Evolutionary conservation across 176 grass and related monocot genomes (phyloP).

Genomic region (Aegilops sharonensis): DNA sequence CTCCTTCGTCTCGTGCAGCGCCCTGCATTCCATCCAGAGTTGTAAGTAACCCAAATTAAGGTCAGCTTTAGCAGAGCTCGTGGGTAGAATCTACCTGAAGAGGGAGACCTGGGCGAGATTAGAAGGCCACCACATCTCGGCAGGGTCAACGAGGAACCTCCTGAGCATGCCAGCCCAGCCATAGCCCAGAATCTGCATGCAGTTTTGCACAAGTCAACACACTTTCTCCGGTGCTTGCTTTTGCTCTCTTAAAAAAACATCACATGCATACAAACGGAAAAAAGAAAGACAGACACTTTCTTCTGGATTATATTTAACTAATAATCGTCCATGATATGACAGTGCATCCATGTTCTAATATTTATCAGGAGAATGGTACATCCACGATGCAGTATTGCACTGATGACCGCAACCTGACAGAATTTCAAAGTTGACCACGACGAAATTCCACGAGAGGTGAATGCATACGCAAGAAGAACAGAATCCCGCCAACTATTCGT

Average conservation of each 20-base stretch:
- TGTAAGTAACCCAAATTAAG: no score
- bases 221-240: background rate
- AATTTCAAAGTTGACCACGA: background rate
- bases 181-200: conserved; percentile 85
- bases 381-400: background rate
- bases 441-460: conserved; percentile 2
- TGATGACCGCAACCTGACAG: background rate
- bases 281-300: background rate
- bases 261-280: background rate
- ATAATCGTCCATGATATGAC: background rate
- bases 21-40: conserved; percentile 34
- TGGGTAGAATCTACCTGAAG: no score
- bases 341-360: background rate
- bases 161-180: conserved; percentile 90
- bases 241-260: background rate
- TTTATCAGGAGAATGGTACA: no score
- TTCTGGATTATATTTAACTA: background rate
- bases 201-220: background rate
- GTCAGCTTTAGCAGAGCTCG: no score
- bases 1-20: conserved; percentile 72
- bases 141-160: conserved; percentile 92
- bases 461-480: conserved; percentile 17
- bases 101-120: conserved; percentile 97
- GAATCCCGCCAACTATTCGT: conserved; percentile 27
- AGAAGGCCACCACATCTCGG: conserved; percentile 98